A percentile compares a stretch with the other conserved stretches of the same genome.
These are phyloP conservation scores for Scheffersomyces cryptocercus DNA, from an alignment of 1,139 yeast genomes.

Conservation along the genomic window DNA sequence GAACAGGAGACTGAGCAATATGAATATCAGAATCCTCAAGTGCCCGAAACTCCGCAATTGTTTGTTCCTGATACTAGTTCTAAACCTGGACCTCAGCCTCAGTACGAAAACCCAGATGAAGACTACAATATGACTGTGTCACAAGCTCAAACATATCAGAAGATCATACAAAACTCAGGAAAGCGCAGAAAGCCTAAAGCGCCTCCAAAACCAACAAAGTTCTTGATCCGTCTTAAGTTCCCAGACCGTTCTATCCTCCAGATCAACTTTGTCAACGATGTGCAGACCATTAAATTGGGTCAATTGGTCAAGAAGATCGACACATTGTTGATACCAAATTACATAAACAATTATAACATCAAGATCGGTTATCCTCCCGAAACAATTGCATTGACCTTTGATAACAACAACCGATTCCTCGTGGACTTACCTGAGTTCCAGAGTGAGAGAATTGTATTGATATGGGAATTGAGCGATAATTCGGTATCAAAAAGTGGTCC, in stretches of 20 bases:
- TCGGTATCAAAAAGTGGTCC: constrained; percentile 20
- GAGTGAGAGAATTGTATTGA: constrained; percentile 31
- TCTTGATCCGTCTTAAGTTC: constrained; percentile 49
- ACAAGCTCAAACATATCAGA: constrained; percentile 56
- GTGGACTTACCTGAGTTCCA: constrained; percentile 36
- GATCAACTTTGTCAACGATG: constrained; percentile 42
- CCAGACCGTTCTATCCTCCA: constrained; percentile 57
- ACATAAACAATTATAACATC: constrained; percentile 31
- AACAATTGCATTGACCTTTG: constrained; percentile 30
- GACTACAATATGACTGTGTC: constrained; percentile 53
- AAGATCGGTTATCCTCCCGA: constrained; percentile 47
- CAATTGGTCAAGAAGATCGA: constrained; percentile 40
- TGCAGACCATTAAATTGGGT: constrained; percentile 39
- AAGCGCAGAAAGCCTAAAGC: constrained; percentile 26
- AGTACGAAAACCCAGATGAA: constrained; percentile 45
- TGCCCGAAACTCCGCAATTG: constrained; percentile 19
- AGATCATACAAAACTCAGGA: constrained; percentile 41
- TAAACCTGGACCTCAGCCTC: constrained; percentile 2
- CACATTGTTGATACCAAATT: constrained; percentile 39
- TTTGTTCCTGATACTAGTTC: constrained; percentile 19
- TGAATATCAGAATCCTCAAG: neutral
- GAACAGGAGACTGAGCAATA: neutral
- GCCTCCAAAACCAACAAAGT: constrained; percentile 25
- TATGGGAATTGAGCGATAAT: constrained; percentile 31
- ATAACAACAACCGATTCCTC: constrained; percentile 31